Conservation (phyloP, 257 asterid species). For the Knoxia roxburghii region DNA sequence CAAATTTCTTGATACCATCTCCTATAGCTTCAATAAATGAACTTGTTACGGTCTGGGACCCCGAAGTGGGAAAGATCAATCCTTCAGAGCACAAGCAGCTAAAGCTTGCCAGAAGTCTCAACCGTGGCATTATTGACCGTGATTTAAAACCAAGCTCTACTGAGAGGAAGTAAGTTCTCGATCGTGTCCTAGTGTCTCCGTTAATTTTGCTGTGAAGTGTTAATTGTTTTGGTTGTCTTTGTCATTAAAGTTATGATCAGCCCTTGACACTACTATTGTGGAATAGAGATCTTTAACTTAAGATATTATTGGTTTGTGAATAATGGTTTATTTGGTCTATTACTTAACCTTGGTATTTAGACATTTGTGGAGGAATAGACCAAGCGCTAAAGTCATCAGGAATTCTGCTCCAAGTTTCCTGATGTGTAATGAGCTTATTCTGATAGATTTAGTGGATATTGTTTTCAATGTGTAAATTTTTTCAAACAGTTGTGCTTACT, state of each 20-base stretch:
- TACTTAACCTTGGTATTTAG: neutral
- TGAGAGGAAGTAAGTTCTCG: slow-evolving; percentile 71
- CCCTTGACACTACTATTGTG: neutral
- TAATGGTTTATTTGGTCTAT: neutral
- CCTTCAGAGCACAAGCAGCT: slow-evolving; percentile 99
- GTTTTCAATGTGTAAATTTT: neutral
- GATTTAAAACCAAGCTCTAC: slow-evolving; percentile 91
- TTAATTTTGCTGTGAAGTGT: neutral
- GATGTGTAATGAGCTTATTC: neutral
- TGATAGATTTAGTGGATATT: neutral
- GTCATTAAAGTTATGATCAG: neutral
- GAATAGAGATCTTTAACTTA: neutral
- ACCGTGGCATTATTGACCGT: slow-evolving; percentile 93
- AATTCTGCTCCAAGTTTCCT: neutral
- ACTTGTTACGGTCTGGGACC: slow-evolving; percentile 92
- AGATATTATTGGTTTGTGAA: neutral
- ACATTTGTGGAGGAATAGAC: neutral
- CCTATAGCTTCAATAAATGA: slow-evolving; percentile 94
- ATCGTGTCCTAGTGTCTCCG: neutral
- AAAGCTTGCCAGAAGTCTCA: slow-evolving; percentile 93
- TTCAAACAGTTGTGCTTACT: no score
- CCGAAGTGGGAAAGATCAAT: slow-evolving; percentile 89
- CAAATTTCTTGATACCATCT: slow-evolving; percentile 85
- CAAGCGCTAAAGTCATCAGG: neutral
- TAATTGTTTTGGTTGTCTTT: neutral